Percentiles rank a stretch among this genome's conserved stretches.
Conservation (phyloP, 2,329 filamentous ascomycete species). For the Cyphellophora europaea region DNA sequence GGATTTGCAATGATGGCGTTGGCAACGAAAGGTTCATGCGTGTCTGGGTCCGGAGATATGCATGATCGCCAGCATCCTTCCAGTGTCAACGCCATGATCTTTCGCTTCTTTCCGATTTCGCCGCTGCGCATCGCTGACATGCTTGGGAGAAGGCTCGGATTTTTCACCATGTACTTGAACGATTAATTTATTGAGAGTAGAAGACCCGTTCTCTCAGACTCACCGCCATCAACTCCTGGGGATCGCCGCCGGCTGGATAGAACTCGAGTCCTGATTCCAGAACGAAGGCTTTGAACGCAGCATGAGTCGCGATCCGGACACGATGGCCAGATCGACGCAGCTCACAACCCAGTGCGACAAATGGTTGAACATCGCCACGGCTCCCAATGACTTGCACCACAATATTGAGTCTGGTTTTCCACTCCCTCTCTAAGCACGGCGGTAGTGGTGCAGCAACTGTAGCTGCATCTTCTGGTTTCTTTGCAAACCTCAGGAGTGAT, state of each 20-base stretch:
- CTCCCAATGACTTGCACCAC: slow-evolving; percentile 47
- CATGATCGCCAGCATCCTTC: slow-evolving; percentile 80
- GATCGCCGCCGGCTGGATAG: slow-evolving; percentile 67
- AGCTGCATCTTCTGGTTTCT: no score
- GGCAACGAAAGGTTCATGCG: slow-evolving; percentile 62
- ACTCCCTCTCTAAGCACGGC: no score
- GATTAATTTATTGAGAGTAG: no score
- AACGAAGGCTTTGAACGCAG: slow-evolving; percentile 59
- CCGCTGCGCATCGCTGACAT: slow-evolving; percentile 67
- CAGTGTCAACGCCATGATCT: slow-evolving; percentile 70
- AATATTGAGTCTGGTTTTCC: slow-evolving; percentile 34
- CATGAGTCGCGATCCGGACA: slow-evolving; percentile 64
- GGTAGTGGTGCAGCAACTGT: no score
- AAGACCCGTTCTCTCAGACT: no score
- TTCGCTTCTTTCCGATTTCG: slow-evolving; percentile 64
- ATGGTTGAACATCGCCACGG: slow-evolving; percentile 58
- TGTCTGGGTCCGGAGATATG: slow-evolving; percentile 60
- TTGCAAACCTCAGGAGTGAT: no score
- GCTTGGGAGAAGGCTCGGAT: slow-evolving; percentile 75
- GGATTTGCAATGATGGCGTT: slow-evolving; percentile 82
- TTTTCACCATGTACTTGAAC: slow-evolving; percentile 93
- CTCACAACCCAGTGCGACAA: slow-evolving; percentile 58
- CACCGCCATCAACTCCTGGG: slow-evolving; percentile 70
- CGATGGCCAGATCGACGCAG: slow-evolving; percentile 58
- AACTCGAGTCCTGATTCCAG: slow-evolving; percentile 65